Evolutionary conservation across 768 basidiomycete genomes (phyloP), one percentile per base, ranked within the genome.

Genomic region (Suillus tomentosus): DNA sequence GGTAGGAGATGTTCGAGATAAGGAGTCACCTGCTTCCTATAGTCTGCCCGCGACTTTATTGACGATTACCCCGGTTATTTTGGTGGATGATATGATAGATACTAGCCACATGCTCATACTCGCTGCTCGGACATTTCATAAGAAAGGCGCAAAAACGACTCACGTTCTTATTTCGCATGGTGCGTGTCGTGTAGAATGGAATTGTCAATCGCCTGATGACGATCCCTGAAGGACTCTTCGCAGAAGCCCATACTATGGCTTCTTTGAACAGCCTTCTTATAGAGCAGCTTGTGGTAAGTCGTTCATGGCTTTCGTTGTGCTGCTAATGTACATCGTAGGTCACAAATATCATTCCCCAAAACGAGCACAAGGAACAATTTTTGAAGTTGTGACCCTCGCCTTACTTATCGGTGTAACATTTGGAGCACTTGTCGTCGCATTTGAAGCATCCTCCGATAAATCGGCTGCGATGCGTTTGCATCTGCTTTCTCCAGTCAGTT

Each of bases 81-180:
- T 99, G 54, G 94, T 99, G 40, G 97, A 99, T 75, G 97, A 99
- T 73, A 99, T 99, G 96, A 91, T 97, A 72, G 97, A 99, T 74
- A 94, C 94, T 6, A 96, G 96, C 14, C 84, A 82, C 43, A 99
- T 97, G n/a, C 82, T 99, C 36, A 81, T 86, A 15, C 80, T 96
- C 17, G 97, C 97, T 14, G 88, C 88, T 8, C 85, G 86, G 53
- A 92, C 94, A 19, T 81, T 99, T 53, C 81, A 89, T 57, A 94
- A 97, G 70, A 91, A 90, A 65, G 97, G 97, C 27, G 96, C 95
- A 5, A 90, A 85, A 71, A 84, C 87, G 22, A 88, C 96, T 5
- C 87, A 95, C 73, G 95, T 92, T 2, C 76, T 99, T 45, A 90
- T 97, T 62, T 96, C 95, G 51, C 97, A 99, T 80, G 95, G 96